These are phyloP conservation scores for Saccharomycopsis microspora DNA, from an alignment of 805 yeast genomes.

Conservation along the genomic window DNA sequence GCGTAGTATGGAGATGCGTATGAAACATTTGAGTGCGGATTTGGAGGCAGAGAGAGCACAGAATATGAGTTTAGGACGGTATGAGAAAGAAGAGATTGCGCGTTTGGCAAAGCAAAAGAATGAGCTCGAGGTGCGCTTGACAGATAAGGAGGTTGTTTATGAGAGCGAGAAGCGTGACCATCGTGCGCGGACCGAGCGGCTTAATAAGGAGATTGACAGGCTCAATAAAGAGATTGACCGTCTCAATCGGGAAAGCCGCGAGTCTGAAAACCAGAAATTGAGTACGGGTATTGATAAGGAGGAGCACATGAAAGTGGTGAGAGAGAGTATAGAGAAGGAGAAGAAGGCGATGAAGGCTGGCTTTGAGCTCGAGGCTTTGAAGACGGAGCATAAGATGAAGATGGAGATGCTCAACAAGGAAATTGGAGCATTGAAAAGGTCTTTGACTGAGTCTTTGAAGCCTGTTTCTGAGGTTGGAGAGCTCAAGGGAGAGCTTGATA, in stretches of 20 bases:
- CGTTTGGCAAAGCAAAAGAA: slow-evolving; percentile 27
- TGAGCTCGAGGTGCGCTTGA: slow-evolving; percentile 21
- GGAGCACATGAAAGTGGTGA: slow-evolving; percentile 25
- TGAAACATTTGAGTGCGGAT: slow-evolving; percentile 26
- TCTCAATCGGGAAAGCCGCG: slow-evolving; percentile 13
- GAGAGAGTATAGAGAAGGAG: slow-evolving; percentile 28
- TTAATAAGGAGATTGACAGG: not conserved
- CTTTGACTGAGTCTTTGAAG: not conserved
- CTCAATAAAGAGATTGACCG: slow-evolving; percentile 12
- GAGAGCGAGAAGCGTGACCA: slow-evolving; percentile 18
- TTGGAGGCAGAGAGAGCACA: slow-evolving; percentile 23
- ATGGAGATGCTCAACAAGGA: slow-evolving; percentile 11
- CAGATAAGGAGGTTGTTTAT: slow-evolving; percentile 18
- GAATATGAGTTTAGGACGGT: slow-evolving; percentile 17
- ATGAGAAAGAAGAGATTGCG: slow-evolving; percentile 28
- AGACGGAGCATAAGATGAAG: slow-evolving; percentile 27
- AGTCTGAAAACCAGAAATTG: not conserved
- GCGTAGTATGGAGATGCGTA: slow-evolving; percentile 26
- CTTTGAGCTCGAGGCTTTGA: slow-evolving; percentile 28
- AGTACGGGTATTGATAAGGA: not conserved
- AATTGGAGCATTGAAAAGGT: slow-evolving; percentile 9
- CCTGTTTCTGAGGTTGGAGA: not conserved
- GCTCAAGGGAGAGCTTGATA: not conserved
- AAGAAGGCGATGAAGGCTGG: slow-evolving; percentile 26
- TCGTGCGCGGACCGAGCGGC: slow-evolving; percentile 19